Percentiles rank a stretch among this genome's conserved stretches.
Evolutionary conservation across 306 rosid species (phyloP).

Genomic region (Vigna radiata): DNA sequence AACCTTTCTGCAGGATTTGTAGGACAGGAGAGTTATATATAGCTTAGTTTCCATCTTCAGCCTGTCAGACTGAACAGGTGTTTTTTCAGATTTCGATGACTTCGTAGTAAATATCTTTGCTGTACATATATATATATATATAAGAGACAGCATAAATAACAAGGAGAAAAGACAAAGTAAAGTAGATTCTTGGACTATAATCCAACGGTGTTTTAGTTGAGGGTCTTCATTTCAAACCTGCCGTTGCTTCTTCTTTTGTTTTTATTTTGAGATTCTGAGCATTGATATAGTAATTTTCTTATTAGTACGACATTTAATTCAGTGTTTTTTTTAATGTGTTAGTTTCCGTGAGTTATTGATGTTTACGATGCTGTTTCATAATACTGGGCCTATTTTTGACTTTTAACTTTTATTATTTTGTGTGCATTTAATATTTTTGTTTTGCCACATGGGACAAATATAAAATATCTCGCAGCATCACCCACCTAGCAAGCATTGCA

Average conservation of each 20-base stretch:
- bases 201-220: conserved; percentile 25
- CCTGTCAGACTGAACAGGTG: conserved; percentile 46
- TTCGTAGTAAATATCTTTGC: conserved; percentile 45
- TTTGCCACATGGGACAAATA: neutral
- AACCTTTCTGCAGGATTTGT: conserved; percentile 35
- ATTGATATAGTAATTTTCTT: neutral
- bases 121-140: conserved; percentile 47
- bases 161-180: conserved; percentile 44
- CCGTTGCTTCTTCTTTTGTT: conserved; percentile 23
- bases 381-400: neutral
- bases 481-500: neutral
- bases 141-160: conserved; percentile 42
- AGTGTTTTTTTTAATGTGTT: neutral
- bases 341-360: neutral
- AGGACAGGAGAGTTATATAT: conserved; percentile 40
- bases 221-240: conserved; percentile 9
- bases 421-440: neutral
- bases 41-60: conserved; percentile 33
- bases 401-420: neutral
- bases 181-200: conserved; percentile 47
- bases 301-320: neutral
- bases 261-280: conserved; percentile 1
- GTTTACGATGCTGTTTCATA: neutral
- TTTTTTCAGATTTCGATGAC: conserved; percentile 48
- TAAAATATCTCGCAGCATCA: neutral